phyloP scores from a whole-genome alignment of 306 rosid genomes.

The Trichosanthes truncata region DNA sequence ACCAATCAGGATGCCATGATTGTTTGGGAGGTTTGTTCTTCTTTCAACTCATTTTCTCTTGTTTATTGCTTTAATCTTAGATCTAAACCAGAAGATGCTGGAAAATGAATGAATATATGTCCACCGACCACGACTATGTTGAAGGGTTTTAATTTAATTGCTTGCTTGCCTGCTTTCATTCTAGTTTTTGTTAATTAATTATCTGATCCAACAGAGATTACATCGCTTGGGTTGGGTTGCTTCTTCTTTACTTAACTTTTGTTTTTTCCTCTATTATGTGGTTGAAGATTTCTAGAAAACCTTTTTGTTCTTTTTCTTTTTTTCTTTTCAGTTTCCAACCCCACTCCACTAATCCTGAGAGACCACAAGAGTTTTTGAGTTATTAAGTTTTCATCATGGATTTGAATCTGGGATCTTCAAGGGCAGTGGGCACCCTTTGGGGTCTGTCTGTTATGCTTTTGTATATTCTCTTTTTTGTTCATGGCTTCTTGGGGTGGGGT shows the following conservation, averaged over 20 bases:
- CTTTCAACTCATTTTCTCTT: neutral
- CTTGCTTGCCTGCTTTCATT: neutral
- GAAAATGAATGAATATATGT: neutral
- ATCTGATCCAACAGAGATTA: neutral
- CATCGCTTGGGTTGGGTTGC: neutral
- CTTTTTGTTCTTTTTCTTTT: neutral
- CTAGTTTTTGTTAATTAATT: neutral
- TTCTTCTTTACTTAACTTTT: neutral
- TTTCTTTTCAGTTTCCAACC: neutral
- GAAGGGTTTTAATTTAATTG: neutral
- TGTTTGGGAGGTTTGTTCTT: constrained; percentile 88
- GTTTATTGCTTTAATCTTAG: neutral
- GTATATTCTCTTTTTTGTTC: neutral
- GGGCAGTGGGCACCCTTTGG: neutral
- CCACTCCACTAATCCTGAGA: neutral
- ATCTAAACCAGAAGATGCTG: neutral
- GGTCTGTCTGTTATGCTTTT: neutral
- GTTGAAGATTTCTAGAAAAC: neutral
- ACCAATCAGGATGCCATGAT: constrained; percentile 99
- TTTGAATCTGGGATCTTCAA: neutral
- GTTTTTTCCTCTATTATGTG: neutral
- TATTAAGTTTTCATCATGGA: neutral
- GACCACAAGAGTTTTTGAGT: neutral
- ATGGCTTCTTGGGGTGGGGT: neutral
- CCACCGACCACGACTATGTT: neutral